These are phyloP conservation scores for Yamagishiella unicocca DNA, from an alignment of 139 green algal genomes.

Conservation along the genomic window DNA sequence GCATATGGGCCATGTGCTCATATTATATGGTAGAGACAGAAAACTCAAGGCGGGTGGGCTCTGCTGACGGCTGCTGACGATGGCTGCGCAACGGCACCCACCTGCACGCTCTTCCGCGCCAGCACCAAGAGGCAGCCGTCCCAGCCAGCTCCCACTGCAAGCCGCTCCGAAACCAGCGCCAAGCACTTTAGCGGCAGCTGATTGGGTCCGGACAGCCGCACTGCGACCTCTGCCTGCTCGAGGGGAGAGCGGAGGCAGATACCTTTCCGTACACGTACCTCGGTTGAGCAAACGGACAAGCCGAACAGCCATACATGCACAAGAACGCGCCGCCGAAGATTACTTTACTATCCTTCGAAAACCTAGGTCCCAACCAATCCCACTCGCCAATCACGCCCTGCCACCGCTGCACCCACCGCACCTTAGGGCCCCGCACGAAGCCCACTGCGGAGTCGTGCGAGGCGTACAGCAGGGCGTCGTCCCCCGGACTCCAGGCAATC, in stretches of 20 bases:
- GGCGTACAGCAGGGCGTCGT: conserved; percentile 32
- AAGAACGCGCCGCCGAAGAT: no score
- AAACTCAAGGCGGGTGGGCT: no score
- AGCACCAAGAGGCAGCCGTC: conserved; percentile 9
- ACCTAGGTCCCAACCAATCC: no score
- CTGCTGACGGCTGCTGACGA: no score
- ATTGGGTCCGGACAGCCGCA: background rate
- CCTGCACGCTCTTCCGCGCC: background rate
- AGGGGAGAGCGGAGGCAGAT: background rate
- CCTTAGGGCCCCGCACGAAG: conserved; percentile 19
- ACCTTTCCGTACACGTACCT: no score
- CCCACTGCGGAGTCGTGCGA: conserved; percentile 17
- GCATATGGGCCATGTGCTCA: no score
- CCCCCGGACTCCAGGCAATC: background rate
- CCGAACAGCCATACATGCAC: no score
- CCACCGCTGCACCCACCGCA: background rate
- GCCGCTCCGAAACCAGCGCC: conserved; percentile 25
- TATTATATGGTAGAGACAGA: no score
- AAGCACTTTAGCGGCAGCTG: conserved; percentile 19
- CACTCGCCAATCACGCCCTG: no score
- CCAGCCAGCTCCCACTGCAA: conserved; percentile 37
- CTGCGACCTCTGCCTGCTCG: background rate
- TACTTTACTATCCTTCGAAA: no score
- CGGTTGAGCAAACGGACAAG: no score
- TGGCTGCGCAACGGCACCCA: no score